These are phyloP conservation scores for Parietaria judaica DNA, from an alignment of 306 rosid genomes.

Conservation along the genomic window DNA sequence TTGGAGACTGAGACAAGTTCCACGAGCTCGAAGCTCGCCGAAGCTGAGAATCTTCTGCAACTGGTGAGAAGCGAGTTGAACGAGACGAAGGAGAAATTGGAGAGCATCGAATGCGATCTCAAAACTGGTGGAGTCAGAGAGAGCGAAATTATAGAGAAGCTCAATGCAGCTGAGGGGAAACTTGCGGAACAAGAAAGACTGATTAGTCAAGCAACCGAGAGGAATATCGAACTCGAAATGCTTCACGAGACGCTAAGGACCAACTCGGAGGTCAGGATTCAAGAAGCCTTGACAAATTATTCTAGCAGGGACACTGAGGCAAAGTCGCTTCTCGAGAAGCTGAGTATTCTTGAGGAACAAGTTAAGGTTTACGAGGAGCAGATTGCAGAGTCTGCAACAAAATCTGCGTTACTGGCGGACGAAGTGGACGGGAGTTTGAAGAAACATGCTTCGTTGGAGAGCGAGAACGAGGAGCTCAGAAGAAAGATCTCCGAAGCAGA, in stretches of 20 bases:
- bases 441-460: slow-evolving; percentile 48
- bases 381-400: slow-evolving; percentile 32
- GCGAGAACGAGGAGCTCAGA: slow-evolving; percentile 57
- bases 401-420: slow-evolving; percentile 38
- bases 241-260: slow-evolving; percentile 55
- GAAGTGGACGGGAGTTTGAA: slow-evolving; percentile 45
- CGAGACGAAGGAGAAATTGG: slow-evolving; percentile 62
- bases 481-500: slow-evolving; percentile 46
- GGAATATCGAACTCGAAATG: slow-evolving; percentile 54
- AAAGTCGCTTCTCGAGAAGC: slow-evolving; percentile 60
- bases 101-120: slow-evolving; percentile 48
- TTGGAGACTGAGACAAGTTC: slow-evolving; percentile 47
- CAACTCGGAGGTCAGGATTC: slow-evolving; percentile 68
- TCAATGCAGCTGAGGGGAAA: slow-evolving; percentile 60
- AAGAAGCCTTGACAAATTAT: slow-evolving; percentile 48
- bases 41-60: slow-evolving; percentile 66
- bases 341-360: slow-evolving; percentile 48
- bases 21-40: slow-evolving; percentile 54
- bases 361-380: slow-evolving; percentile 38
- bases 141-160: slow-evolving; percentile 46
- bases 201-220: slow-evolving; percentile 41
- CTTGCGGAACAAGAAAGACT: slow-evolving; percentile 40
- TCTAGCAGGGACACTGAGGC: slow-evolving; percentile 59
- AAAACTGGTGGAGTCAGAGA: slow-evolving; percentile 54
- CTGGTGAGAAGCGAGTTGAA: slow-evolving; percentile 62